These are phyloP conservation scores for Gryganskiella cystojenkinii DNA, from an alignment of 192 early-diverging fungal species.

Conservation along the genomic window DNA sequence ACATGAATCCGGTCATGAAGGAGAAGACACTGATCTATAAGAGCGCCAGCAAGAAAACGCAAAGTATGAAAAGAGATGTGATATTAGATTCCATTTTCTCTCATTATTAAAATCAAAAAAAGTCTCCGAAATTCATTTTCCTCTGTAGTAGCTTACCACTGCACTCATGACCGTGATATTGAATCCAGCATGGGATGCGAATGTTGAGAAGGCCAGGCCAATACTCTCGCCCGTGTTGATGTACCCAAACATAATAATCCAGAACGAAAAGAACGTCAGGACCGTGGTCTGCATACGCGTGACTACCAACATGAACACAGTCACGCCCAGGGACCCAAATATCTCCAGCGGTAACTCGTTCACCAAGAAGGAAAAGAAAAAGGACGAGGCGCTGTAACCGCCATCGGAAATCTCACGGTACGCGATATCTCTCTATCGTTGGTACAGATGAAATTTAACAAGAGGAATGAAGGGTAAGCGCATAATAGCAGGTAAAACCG, in stretches of 20 bases:
- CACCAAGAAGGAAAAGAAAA: slow-evolving; percentile 45
- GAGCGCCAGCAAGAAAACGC: too few species aligned
- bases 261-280: slow-evolving; percentile 48
- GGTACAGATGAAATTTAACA: neutral
- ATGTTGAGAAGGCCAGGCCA: slow-evolving; percentile 43
- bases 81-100: too few species aligned
- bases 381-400: slow-evolving; percentile 45
- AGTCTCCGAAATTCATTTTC: too few species aligned
- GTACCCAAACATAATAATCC: slow-evolving; percentile 52
- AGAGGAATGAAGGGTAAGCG: neutral
- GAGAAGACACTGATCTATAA: slow-evolving; percentile 49
- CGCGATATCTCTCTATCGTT: slow-evolving; percentile 37
- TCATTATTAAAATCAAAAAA: neutral
- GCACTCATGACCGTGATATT: slow-evolving; percentile 52
- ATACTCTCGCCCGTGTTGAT: slow-evolving; percentile 52
- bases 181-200: slow-evolving; percentile 46
- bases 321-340: slow-evolving; percentile 41
- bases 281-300: slow-evolving; percentile 33
- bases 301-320: slow-evolving; percentile 41
- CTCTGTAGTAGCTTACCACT: slow-evolving; percentile 14
- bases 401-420: slow-evolving; percentile 51
- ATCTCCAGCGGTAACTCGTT: slow-evolving; percentile 46
- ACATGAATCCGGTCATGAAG: slow-evolving; percentile 55
- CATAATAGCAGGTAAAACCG: too few species aligned
- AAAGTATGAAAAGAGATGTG: neutral